Conservation (phyloP, 2,329 filamentous ascomycete genomes). For the Stenocarpella maydis region DNA sequence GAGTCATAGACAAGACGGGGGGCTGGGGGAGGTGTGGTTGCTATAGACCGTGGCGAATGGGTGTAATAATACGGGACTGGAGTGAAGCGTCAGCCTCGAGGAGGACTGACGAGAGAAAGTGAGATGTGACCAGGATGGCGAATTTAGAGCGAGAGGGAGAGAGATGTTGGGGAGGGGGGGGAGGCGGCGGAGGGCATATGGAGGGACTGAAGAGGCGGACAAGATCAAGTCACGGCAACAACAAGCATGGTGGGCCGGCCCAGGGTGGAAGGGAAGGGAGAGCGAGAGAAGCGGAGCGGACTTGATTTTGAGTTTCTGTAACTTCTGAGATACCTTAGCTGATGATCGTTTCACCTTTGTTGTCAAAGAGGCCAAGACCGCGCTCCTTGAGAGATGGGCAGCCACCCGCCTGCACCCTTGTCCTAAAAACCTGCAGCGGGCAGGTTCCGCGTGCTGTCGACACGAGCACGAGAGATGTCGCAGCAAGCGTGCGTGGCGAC, state of each 20-base stretch:
- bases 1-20: constrained; percentile 26
- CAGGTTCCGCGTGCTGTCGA: not conserved
- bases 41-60: not conserved
- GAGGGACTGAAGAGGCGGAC: not conserved
- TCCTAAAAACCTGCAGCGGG: not conserved
- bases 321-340: constrained; percentile 32
- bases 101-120: not conserved
- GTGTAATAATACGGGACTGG: constrained; percentile 29
- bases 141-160: not conserved
- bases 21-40: not conserved
- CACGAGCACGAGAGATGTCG: not conserved
- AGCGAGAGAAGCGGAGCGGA: constrained; percentile 5
- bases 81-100: not conserved
- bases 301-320: constrained; percentile 16
- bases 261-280: not conserved
- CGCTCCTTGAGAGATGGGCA: too few species aligned
- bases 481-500: constrained; percentile 1
- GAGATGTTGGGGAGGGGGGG: not conserved
- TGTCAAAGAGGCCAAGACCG: not conserved
- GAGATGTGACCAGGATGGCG: constrained; percentile 3
- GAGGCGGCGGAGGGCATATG: not conserved
- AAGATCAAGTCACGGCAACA: constrained; percentile 28
- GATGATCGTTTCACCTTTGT: constrained; percentile 6
- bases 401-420: not conserved
- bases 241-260: constrained; percentile 16